Evolutionary conservation across 352 stramenopile genomes (phyloP).

Genomic region (Globisporangium abappressorium): DNA sequence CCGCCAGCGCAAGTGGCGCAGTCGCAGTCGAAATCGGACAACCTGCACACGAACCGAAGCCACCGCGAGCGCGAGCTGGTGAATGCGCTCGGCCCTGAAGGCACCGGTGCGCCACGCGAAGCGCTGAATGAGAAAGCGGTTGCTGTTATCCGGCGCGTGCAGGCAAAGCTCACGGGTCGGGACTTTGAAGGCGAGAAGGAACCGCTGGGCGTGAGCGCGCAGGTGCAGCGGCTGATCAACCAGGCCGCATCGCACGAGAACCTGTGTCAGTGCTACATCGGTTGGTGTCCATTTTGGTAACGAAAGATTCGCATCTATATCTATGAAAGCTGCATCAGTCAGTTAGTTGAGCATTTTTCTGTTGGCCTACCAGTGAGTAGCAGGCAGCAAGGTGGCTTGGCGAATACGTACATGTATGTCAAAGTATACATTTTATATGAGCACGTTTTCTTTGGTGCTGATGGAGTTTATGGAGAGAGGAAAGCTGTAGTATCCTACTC

Average conservation of each 20-base stretch:
- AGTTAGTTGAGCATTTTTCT: not conserved
- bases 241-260: constrained; percentile 99
- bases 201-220: constrained; percentile 69
- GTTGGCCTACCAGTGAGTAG: not conserved
- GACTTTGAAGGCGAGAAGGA: constrained; percentile 92
- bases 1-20: constrained; percentile 30
- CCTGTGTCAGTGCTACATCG: constrained; percentile 98
- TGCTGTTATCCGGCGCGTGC: constrained; percentile 96
- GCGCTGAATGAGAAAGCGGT: constrained; percentile 95
- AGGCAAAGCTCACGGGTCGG: constrained; percentile 98
- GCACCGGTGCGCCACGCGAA: constrained; percentile 72
- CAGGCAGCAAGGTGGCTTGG: not conserved
- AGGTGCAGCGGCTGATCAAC: constrained; percentile 96
- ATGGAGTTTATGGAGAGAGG: too few relatives aligned
- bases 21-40: constrained; percentile 51
- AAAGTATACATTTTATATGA: not conserved
- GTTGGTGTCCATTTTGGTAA: constrained; percentile 95
- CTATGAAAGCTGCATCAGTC: not conserved
- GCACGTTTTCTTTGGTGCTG: not conserved
- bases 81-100: constrained; percentile 75
- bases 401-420: not conserved
- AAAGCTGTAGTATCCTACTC: too few relatives aligned
- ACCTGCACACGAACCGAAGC: constrained; percentile 66
- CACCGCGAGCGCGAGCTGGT: constrained; percentile 82
- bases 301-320: constrained; percentile 1